Conservation (phyloP, 495 filamentous ascomycete species). For the Cercophora sp. region DNA sequence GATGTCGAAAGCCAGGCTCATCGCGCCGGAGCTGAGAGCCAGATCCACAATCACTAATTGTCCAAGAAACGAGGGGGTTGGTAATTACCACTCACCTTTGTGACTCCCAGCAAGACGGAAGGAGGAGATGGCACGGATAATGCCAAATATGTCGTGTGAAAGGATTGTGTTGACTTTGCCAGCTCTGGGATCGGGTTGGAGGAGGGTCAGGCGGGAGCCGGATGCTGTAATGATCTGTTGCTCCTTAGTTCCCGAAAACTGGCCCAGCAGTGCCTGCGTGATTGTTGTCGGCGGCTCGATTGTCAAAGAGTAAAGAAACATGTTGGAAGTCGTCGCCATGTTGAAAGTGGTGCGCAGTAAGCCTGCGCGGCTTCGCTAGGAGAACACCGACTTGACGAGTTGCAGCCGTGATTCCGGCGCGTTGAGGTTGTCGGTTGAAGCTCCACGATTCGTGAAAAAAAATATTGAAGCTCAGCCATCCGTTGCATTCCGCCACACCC, state of each 20-base stretch:
- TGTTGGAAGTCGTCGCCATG: conserved; percentile 96
- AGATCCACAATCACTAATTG: conserved; percentile 93
- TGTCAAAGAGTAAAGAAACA: conserved; percentile 96
- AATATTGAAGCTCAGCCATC: conserved; percentile 12
- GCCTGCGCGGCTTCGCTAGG: conserved; percentile 46
- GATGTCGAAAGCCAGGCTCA: conserved; percentile 19
- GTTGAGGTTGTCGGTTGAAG: conserved; percentile 1
- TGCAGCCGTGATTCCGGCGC: conserved; percentile 2
- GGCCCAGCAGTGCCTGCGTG: conserved; percentile 84
- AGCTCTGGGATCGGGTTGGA: conserved; percentile 77
- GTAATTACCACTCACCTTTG: conserved; percentile 74
- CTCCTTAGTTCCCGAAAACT: conserved; percentile 91
- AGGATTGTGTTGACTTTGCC: conserved; percentile 81
- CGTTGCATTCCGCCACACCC: conserved; percentile 12
- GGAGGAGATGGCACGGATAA: conserved; percentile 79
- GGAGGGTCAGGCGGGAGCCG: conserved; percentile 81
- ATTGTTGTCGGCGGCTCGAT: conserved; percentile 86
- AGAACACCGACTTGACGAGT: not conserved
- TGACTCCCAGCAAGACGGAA: conserved; percentile 89
- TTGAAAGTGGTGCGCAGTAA: conserved; percentile 46
- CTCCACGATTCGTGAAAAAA: conserved; percentile 9
- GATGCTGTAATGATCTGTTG: conserved; percentile 96
- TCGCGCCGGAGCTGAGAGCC: conserved; percentile 44
- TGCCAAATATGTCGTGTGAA: conserved; percentile 92
- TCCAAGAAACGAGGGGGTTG: conserved; percentile 41